Conservation (phyloP, 78 protist genomes). For the Dictyostelium citrinum region DNA sequence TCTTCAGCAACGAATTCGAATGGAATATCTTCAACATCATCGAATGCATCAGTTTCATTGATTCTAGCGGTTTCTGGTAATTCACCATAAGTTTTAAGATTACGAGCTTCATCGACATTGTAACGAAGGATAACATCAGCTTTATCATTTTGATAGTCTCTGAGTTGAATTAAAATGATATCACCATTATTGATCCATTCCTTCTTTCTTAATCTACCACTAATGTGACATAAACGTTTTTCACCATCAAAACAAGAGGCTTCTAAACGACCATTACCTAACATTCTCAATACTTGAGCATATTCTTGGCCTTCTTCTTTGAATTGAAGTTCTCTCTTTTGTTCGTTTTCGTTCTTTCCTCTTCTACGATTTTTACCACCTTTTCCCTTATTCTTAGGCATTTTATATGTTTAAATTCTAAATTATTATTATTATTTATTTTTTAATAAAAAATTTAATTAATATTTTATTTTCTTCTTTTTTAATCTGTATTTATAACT, state of each 20-base stretch:
- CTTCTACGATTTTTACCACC: slow-evolving; percentile 97
- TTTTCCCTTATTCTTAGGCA: slow-evolving; percentile 96
- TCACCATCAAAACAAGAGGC: slow-evolving; percentile 97
- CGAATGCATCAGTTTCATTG: slow-evolving; percentile 78
- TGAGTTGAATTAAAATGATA: slow-evolving; percentile 92
- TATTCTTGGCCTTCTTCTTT: slow-evolving; percentile 99
- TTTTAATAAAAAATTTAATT: neutral
- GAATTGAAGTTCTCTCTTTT: slow-evolving; percentile 95
- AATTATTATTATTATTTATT: neutral
- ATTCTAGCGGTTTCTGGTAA: slow-evolving; percentile 91
- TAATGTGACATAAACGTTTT: slow-evolving; percentile 95
- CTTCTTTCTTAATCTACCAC: slow-evolving; percentile 97
- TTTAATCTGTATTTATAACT: no score
- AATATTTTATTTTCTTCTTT: no score
- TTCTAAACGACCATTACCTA: slow-evolving; percentile 98
- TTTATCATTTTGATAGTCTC: slow-evolving; percentile 98
- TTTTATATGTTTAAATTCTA: slow-evolving; percentile 29
- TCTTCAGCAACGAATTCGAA: slow-evolving; percentile 74
- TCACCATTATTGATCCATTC: slow-evolving; percentile 92
- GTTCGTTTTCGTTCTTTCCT: slow-evolving; percentile 94
- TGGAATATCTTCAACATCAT: slow-evolving; percentile 75
- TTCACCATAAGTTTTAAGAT: slow-evolving; percentile 90
- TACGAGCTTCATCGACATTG: slow-evolving; percentile 96
- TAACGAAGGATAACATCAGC: slow-evolving; percentile 97
- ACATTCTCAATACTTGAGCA: slow-evolving; percentile 94